Conservation (phyloP, 1,284 basidiomycete genomes). For the Golubevia sp. region DNA sequence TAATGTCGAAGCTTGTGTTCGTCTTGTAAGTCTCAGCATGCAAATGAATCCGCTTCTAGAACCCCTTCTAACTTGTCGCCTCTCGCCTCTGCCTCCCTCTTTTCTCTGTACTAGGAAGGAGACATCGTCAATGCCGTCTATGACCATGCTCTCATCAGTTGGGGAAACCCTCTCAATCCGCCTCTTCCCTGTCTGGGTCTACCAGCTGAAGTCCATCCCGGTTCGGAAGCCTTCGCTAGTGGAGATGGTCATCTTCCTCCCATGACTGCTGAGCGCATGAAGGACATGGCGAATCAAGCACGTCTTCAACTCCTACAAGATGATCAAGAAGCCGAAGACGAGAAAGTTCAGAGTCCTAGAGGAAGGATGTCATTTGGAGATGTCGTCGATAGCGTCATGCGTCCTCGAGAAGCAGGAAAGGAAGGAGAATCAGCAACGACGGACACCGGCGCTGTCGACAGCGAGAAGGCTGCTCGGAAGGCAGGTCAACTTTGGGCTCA, state of each 20-base stretch:
- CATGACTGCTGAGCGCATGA: conserved; percentile 30
- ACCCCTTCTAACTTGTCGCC: no score
- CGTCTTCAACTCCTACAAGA: conserved; percentile 34
- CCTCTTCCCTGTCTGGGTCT: conserved; percentile 67
- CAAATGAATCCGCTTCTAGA: conserved; percentile 5
- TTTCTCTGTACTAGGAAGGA: conserved; percentile 68
- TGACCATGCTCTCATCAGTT: conserved; percentile 74
- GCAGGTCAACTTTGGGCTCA: conserved; percentile 48
- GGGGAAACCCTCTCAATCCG: conserved; percentile 69
- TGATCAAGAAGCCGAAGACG: conserved; percentile 43
- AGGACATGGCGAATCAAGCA: conserved; percentile 27
- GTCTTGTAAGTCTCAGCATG: not conserved
- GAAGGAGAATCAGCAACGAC: no score
- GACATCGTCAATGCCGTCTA: conserved; percentile 75
- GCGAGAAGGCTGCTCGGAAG: conserved; percentile 36
- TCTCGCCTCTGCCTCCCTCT: no score
- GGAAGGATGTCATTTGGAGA: conserved; percentile 38
- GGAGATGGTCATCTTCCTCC: conserved; percentile 11
- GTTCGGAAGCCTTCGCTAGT: not conserved
- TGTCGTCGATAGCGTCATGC: conserved; percentile 37
- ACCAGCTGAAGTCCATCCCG: conserved; percentile 36
- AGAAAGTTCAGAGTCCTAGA: conserved; percentile 21
- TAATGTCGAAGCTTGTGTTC: conserved; percentile 60
- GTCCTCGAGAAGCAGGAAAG: no score
- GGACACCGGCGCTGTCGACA: conserved; percentile 10